Conservation (phyloP, 257 asterid species). For the Solanum clarkiae region DNA sequence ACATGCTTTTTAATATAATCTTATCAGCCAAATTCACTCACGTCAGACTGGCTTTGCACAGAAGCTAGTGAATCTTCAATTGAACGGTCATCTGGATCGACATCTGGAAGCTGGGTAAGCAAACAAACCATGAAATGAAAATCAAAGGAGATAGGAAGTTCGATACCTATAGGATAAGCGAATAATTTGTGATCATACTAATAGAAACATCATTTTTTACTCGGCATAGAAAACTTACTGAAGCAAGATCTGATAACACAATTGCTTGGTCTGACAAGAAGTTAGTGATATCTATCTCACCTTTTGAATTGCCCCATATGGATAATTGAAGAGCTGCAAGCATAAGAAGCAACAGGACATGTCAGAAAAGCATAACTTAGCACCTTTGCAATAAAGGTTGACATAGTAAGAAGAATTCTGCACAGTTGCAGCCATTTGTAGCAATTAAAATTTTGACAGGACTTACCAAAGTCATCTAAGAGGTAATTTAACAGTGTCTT, state of each 20-base stretch:
- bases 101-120: not conserved
- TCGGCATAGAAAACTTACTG: slow-evolving; percentile 34
- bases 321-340: slow-evolving; percentile 80
- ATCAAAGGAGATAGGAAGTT: not conserved
- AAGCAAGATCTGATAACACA: slow-evolving; percentile 57
- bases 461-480: not conserved
- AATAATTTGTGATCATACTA: not conserved
- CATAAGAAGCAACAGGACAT: not conserved
- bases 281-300: slow-evolving; percentile 52
- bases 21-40: not conserved
- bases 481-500: not conserved
- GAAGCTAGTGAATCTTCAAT: not conserved
- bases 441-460: not conserved
- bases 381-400: not conserved
- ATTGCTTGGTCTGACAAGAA: slow-evolving; percentile 60
- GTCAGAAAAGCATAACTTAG: not conserved
- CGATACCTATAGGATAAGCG: not conserved
- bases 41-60: not conserved
- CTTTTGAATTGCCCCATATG: slow-evolving; percentile 59
- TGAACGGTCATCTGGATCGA: slow-evolving; percentile 1
- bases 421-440: not conserved
- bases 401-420: not conserved
- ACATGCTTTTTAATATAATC: not conserved
- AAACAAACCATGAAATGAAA: not conserved
- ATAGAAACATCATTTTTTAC: not conserved